phyloP scores from a whole-genome alignment of 345 rosid genomes.

The Clausena lansium region DNA sequence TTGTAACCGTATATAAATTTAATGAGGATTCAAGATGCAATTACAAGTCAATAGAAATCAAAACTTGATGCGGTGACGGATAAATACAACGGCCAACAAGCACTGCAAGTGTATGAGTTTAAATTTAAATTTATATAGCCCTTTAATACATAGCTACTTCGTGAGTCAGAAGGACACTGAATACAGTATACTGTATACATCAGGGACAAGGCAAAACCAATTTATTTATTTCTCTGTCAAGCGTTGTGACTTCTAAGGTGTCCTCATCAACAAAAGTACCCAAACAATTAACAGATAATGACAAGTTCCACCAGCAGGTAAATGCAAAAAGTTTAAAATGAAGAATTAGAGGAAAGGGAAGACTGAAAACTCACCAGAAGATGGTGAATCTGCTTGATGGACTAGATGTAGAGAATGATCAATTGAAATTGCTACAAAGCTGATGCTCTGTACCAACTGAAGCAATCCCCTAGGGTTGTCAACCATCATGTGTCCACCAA shows the following conservation, averaged over 20 bases:
- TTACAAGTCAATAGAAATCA: no score
- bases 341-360: not conserved
- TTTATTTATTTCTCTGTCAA: not conserved
- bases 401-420: slow-evolving; percentile 83
- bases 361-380: slow-evolving; percentile 59
- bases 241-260: not conserved
- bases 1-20: not conserved
- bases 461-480: slow-evolving; percentile 86
- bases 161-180: not conserved
- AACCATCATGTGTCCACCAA: slow-evolving; percentile 62
- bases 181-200: not conserved
- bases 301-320: not conserved
- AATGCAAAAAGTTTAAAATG: slow-evolving; percentile 1
- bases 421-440: slow-evolving; percentile 75
- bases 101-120: not conserved
- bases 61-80: no score
- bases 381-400: slow-evolving; percentile 70
- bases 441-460: slow-evolving; percentile 97
- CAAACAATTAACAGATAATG: not conserved
- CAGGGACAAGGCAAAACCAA: not conserved
- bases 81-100: no score
- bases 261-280: not conserved
- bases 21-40: not conserved
- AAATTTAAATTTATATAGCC: not conserved
- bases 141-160: not conserved